Evolutionary conservation across 2,329 filamentous ascomycete genomes (phyloP).

Genomic region (Metarhizium anisopliae): DNA sequence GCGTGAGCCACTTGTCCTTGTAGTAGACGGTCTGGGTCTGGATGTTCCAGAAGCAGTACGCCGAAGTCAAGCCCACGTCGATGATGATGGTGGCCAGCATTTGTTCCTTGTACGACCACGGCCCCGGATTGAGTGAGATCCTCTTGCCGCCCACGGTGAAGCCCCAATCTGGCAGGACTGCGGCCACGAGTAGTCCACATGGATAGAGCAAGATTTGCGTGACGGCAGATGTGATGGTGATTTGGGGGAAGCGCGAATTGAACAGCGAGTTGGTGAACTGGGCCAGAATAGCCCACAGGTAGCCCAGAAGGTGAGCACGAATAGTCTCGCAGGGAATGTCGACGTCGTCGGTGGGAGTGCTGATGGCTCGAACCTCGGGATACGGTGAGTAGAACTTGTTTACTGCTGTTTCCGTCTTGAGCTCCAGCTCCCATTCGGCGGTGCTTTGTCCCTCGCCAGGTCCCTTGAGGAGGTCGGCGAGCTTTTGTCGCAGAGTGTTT

Average conservation of each 20-base stretch:
- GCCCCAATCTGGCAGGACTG: slow-evolving; percentile 32
- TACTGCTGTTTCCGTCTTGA: slow-evolving; percentile 11
- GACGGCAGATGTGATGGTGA: slow-evolving; percentile 4
- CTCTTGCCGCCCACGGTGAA: slow-evolving; percentile 23
- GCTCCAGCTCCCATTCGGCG: slow-evolving; percentile 10
- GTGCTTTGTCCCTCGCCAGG: slow-evolving; percentile 9
- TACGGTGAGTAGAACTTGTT: slow-evolving; percentile 16
- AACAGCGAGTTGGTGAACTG: slow-evolving; percentile 9
- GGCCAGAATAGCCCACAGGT: slow-evolving; percentile 15
- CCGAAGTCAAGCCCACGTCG: slow-evolving; percentile 9
- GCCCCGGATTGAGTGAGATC: slow-evolving; percentile 30
- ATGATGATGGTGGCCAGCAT: slow-evolving; percentile 31
- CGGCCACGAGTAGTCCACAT: slow-evolving; percentile 29
- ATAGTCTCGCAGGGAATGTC: slow-evolving; percentile 19
- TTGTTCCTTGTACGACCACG: slow-evolving; percentile 34
- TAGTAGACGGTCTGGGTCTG: slow-evolving; percentile 20
- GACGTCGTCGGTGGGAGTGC: slow-evolving; percentile 17
- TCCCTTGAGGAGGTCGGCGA: slow-evolving; percentile 9
- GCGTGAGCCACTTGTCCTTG: slow-evolving; percentile 21
- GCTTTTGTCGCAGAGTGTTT: slow-evolving; percentile 10
- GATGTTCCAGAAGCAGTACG: slow-evolving; percentile 13
- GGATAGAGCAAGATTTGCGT: slow-evolving; percentile 34
- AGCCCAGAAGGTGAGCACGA: slow-evolving; percentile 17
- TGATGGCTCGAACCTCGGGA: slow-evolving; percentile 18
- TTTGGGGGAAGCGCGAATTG: slow-evolving; percentile 9